Evolutionary conservation across 1,139 yeast genomes (phyloP).

Genomic region (Suhomyces bolitotheri): DNA sequence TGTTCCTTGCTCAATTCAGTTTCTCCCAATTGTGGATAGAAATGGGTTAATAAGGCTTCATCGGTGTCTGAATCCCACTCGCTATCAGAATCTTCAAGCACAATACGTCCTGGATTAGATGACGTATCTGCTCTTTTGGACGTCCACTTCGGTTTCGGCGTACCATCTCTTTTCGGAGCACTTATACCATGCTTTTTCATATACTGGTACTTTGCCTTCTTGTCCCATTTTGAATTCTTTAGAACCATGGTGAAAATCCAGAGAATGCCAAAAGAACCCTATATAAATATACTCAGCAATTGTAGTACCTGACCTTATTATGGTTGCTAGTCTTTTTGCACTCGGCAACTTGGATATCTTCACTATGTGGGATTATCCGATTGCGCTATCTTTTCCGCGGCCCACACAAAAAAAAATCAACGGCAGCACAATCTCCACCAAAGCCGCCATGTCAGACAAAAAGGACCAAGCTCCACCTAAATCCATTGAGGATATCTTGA

Average conservation of each 20-base stretch:
- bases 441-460: constrained; percentile 11
- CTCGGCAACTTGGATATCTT: too few species aligned
- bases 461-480: constrained; percentile 22
- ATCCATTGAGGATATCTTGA: constrained; percentile 51
- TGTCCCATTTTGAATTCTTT: constrained; percentile 49
- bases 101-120: constrained; percentile 13
- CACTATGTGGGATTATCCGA: too few species aligned
- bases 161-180: constrained; percentile 1
- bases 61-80: constrained; percentile 50
- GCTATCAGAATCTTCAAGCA: constrained; percentile 36
- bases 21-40: constrained; percentile 44
- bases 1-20: constrained; percentile 35
- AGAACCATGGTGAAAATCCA: constrained; percentile 34
- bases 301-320: too few species aligned
- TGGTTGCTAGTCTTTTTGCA: too few species aligned
- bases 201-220: constrained; percentile 42
- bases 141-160: constrained; percentile 38
- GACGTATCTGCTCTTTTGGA: constrained; percentile 24
- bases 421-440: not conserved
- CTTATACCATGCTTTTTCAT: constrained; percentile 41
- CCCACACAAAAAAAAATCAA: not conserved
- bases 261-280: too few species aligned
- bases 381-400: not conserved
- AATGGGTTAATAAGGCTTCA: constrained; percentile 43
- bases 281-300: not conserved